Evolutionary conservation across 345 rosid species (phyloP), one percentile per base, ranked within the genome.

Genomic region (Hypericum androsaemum): DNA sequence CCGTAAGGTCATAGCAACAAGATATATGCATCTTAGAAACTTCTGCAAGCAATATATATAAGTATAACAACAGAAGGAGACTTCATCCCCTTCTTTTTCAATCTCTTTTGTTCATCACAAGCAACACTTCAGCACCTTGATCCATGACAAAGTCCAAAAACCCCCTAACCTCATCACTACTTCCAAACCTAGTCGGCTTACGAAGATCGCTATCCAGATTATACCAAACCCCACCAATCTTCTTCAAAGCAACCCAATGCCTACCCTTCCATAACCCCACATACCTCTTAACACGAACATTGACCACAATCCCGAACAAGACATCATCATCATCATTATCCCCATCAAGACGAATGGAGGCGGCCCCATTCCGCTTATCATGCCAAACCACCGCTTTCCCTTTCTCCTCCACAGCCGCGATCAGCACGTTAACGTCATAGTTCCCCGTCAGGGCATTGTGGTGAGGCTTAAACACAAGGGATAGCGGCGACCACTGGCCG

Each of bases 191-290:
- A 5, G 44, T 39, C 42, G 92, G 89, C 36, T 66, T 51, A 47
- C 35, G 5, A 13, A 88, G 88, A 72, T 94, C 94, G 72, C 97
- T 86, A 44, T 83, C 94, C 77, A 88, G 68, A 57, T 86, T 88
- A 72, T 85, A 88, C 97, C 95, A 88, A 50, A 79, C 67, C 52
- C 89, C 95, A 57, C 61, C 71, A 57, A 83, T 80, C 66, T 74
- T 77, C 54, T 85, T 82, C 74, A 88, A 5, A 6, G 88, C 67
- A 53, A 83, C 70, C 99, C 99, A 86, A 71, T 84, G 97, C 67
- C 99, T 80, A 57, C 85, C 47, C 70, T 69, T 82, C 92, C 99
- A 88, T 36, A 88, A 67, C 63, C 95, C 95, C 12, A 75, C 87
- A 45, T 77, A 80, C 54, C 86, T 54, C 52, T 69, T 78, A 11